Evolutionary conservation across 148 eudicot genomes (phyloP).

Genomic region (Tetragonia tetragonoides): DNA sequence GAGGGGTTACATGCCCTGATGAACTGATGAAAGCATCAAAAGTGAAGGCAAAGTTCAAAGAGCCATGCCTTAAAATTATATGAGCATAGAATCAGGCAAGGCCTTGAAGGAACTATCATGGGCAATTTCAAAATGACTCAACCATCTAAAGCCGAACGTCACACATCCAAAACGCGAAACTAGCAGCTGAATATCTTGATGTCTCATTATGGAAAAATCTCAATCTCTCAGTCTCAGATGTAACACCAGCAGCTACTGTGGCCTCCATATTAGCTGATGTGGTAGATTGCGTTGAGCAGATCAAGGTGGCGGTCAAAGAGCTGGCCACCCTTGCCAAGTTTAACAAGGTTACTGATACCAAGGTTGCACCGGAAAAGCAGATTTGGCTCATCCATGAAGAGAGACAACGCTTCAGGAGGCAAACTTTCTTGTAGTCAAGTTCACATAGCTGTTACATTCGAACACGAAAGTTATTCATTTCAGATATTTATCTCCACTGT

Average conservation of each 20-base stretch:
- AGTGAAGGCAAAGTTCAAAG: conserved; percentile 39
- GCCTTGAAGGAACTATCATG: conserved; percentile 50
- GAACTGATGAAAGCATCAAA: conserved; percentile 29
- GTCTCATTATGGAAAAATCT: conserved; percentile 12
- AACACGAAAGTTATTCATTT: neutral
- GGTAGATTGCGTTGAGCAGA: conserved; percentile 25
- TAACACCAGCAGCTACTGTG: conserved; percentile 26
- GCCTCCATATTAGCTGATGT: conserved; percentile 29
- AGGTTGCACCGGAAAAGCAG: conserved; percentile 8
- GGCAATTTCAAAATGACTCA: conserved; percentile 41
- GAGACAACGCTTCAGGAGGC: conserved; percentile 68
- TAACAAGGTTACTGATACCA: conserved; percentile 7
- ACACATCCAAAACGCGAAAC: conserved; percentile 40
- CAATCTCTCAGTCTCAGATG: neutral
- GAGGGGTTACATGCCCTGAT: neutral
- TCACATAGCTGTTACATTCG: conserved; percentile 75
- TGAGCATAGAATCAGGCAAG: conserved; percentile 44
- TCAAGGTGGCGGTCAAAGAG: conserved; percentile 32
- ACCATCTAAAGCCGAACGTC: conserved; percentile 25
- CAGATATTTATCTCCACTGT: too few relatives aligned
- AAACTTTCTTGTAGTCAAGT: conserved; percentile 34
- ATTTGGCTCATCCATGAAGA: conserved; percentile 80
- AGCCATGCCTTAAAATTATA: conserved; percentile 36
- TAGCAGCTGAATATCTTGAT: conserved; percentile 35
- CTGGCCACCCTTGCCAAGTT: conserved; percentile 31